These are phyloP conservation scores for Clarireedia paspali DNA, from an alignment of 2,329 filamentous ascomycete species.

Conservation along the genomic window DNA sequence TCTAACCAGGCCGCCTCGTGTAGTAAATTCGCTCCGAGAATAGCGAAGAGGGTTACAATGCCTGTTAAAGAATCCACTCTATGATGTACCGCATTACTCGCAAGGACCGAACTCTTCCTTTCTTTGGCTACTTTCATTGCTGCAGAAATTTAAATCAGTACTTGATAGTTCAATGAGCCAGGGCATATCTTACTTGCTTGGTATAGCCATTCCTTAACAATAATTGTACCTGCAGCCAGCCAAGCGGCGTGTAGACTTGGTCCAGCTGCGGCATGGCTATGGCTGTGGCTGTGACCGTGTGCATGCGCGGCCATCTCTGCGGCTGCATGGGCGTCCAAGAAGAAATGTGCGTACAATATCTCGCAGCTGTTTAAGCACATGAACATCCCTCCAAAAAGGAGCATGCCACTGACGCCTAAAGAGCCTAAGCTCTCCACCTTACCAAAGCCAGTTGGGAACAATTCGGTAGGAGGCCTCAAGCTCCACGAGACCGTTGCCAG, in stretches of 20 bases:
- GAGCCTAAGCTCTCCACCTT: conserved; percentile 97
- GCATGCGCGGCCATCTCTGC: conserved; percentile 45
- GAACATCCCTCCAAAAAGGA: conserved; percentile 81
- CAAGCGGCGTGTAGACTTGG: conserved; percentile 93
- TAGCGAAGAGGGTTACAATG: conserved; percentile 83
- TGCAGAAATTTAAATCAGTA: conserved; percentile 33
- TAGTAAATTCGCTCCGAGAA: conserved; percentile 81
- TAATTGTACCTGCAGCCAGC: conserved; percentile 82
- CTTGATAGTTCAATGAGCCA: neutral
- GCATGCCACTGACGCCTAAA: conserved; percentile 83
- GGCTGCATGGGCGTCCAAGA: conserved; percentile 53
- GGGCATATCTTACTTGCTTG: conserved; percentile 65
- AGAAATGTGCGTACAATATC: conserved; percentile 64
- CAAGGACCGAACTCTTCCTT: conserved; percentile 90
- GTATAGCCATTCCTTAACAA: conserved; percentile 95
- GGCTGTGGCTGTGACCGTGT: conserved; percentile 58
- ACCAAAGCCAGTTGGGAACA: conserved; percentile 86
- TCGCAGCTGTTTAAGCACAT: conserved; percentile 77
- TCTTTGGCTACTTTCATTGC: conserved; percentile 93
- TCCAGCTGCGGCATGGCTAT: conserved; percentile 53
- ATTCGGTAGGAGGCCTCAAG: conserved; percentile 71
- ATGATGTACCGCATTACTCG: conserved; percentile 94
- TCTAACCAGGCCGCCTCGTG: conserved; percentile 86
- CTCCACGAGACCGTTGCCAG: conserved; percentile 93
- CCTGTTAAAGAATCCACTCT: conserved; percentile 93